These are phyloP conservation scores for Suillus subaureus DNA, from an alignment of 768 basidiomycete genomes.

Conservation along the genomic window DNA sequence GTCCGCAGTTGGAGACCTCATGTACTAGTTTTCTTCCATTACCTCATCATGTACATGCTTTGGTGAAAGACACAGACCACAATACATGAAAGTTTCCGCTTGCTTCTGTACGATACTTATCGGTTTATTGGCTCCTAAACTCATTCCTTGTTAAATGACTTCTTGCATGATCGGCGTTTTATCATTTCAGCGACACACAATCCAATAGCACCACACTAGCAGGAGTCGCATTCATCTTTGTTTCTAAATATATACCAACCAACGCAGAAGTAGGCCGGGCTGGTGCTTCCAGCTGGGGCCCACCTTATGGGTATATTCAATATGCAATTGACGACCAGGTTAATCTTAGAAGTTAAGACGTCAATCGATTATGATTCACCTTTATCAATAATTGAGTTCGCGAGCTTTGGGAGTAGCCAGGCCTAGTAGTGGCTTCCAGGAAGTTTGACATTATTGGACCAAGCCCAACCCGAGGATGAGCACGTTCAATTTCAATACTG, in stretches of 20 bases:
- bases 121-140: neutral
- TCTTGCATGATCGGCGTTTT: neutral
- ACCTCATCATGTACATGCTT: neutral
- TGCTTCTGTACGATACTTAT: neutral
- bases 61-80: neutral
- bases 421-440: neutral
- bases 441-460: neutral
- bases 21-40: slow-evolving; percentile 16
- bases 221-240: neutral
- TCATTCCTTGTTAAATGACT: neutral
- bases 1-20: slow-evolving; percentile 28
- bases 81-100: neutral
- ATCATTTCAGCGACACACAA: neutral
- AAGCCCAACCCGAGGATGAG: neutral
- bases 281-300: neutral
- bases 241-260: neutral
- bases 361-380: neutral
- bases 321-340: neutral
- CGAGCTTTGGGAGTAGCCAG: neutral
- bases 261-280: neutral
- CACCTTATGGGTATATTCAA: neutral
- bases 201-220: neutral
- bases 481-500: neutral
- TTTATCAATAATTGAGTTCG: neutral
- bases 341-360: neutral